Evolutionary conservation across 2,329 filamentous ascomycete genomes (phyloP).

Genomic region (Alternaria panax): DNA sequence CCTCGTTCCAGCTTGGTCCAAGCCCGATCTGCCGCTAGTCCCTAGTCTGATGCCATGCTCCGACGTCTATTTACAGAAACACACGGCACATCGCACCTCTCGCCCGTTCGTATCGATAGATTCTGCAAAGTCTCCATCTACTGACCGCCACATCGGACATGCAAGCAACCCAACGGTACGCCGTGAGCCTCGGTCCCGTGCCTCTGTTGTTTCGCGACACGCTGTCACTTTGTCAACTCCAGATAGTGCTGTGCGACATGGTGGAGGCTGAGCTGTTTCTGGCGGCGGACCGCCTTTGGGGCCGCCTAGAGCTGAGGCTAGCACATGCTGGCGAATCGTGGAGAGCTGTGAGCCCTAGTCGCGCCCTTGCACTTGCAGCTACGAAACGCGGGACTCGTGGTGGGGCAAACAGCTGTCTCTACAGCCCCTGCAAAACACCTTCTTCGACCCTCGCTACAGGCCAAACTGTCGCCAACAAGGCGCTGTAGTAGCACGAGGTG

Average conservation of each 20-base stretch:
- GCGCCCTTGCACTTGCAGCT: not conserved
- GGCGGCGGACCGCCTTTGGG: constrained; percentile 13
- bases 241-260: constrained; percentile 3
- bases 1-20: constrained; percentile 9
- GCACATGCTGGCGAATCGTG: constrained; percentile 3
- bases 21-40: constrained; percentile 13
- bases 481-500: not conserved
- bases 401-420: constrained; percentile 13
- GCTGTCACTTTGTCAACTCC: constrained; percentile 8
- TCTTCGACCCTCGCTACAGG: not conserved
- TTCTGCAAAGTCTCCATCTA: constrained; percentile 1
- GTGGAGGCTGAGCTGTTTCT: constrained; percentile 15
- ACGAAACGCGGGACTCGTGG: constrained; percentile 6
- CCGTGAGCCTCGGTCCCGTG: not conserved
- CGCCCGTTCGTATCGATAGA: constrained; percentile 7
- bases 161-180: not conserved
- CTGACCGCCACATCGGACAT: constrained; percentile 3
- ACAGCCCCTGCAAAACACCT: not conserved
- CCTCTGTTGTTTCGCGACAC: not conserved
- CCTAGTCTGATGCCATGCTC: constrained; percentile 7
- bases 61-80: constrained; percentile 15
- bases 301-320: constrained; percentile 4
- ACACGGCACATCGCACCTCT: not conserved
- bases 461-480: not conserved
- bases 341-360: not conserved